These are phyloP conservation scores for Saccharomyces hybrid DNA, from an alignment of 1,139 yeast species.

Conservation along the genomic window DNA sequence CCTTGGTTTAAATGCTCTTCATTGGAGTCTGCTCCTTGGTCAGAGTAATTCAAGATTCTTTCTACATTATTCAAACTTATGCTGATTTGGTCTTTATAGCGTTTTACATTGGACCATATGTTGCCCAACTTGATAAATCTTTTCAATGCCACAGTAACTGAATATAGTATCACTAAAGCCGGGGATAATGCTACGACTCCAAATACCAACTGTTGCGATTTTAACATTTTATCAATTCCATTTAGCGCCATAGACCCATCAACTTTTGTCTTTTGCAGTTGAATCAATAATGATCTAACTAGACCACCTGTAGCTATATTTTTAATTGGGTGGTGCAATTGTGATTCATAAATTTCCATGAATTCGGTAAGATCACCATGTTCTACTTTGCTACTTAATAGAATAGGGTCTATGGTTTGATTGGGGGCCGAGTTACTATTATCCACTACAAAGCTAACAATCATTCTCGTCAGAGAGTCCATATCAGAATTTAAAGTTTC, in stretches of 20 bases:
- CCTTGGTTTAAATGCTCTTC: conserved; percentile 36
- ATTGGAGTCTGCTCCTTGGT: conserved; percentile 11
- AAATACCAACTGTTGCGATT: conserved; percentile 87
- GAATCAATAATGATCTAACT: conserved; percentile 71
- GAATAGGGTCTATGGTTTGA: conserved; percentile 13
- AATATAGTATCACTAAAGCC: conserved; percentile 45
- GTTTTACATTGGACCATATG: conserved; percentile 21
- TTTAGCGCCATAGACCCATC: conserved; percentile 86
- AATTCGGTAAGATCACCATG: conserved; percentile 74
- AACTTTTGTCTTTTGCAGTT: conserved; percentile 89
- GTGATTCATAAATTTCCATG: conserved; percentile 72
- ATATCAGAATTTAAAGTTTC: conserved; percentile 74
- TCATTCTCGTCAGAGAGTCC: conserved; percentile 81
- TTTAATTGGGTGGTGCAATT: conserved; percentile 61
- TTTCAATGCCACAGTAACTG: conserved; percentile 8
- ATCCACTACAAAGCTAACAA: conserved; percentile 60
- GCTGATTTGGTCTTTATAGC: conserved; percentile 34
- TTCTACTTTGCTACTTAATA: conserved; percentile 38
- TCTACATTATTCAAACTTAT: conserved; percentile 53
- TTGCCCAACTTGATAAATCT: conserved; percentile 22
- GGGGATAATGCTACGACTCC: conserved; percentile 90
- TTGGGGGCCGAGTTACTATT: conserved; percentile 12
- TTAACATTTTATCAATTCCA: conserved; percentile 83
- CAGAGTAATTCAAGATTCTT: conserved; percentile 37
- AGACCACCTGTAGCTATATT: conserved; percentile 62